Conservation (phyloP, 768 basidiomycete genomes). For the Suillus occidentalis region DNA sequence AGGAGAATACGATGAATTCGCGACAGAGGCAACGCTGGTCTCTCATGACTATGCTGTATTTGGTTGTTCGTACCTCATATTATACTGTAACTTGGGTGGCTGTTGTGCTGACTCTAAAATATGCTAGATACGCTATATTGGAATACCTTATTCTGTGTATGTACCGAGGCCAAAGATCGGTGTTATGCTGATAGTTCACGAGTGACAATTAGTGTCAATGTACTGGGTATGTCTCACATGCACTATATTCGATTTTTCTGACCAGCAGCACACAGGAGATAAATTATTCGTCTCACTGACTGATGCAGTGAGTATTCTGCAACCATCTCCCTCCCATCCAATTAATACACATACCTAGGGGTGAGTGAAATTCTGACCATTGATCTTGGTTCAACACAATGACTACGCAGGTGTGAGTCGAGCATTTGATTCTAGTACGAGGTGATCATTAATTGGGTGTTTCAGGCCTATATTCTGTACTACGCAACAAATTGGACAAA, state of each 20-base stretch:
- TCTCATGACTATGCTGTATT: neutral
- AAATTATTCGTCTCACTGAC: neutral
- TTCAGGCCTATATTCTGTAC: neutral
- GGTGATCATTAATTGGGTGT: neutral
- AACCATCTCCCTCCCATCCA: neutral
- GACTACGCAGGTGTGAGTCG: neutral
- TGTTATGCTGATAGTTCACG: neutral
- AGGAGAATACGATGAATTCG: neutral
- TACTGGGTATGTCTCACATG: neutral
- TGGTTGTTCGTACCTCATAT: neutral
- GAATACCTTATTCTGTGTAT: neutral
- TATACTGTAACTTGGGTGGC: neutral
- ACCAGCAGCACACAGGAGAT: neutral
- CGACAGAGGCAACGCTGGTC: neutral
- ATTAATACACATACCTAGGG: neutral
- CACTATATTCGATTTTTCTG: neutral
- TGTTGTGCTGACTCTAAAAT: neutral
- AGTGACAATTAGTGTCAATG: neutral
- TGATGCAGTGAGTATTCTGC: neutral
- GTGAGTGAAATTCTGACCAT: neutral
- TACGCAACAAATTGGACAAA: neutral
- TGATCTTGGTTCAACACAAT: neutral
- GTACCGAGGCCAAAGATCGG: neutral
- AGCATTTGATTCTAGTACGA: neutral
- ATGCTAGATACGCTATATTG: neutral